Evolutionary conservation across 768 basidiomycete species (phyloP).

Genomic region (Tylopilus rubrobrunneus): DNA sequence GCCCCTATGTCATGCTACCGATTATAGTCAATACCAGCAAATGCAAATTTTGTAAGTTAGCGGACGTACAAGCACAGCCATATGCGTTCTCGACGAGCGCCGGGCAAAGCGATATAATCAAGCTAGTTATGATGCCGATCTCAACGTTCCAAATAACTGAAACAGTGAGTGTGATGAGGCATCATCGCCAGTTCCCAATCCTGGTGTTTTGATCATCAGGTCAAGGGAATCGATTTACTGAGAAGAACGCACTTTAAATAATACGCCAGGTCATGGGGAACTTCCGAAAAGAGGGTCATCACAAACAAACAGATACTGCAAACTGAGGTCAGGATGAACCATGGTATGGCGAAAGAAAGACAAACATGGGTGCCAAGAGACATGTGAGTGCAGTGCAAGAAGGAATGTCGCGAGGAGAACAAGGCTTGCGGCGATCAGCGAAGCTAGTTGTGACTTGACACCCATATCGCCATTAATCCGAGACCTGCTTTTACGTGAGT

Average conservation of each 20-base stretch:
- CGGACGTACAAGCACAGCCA: constrained; percentile 74
- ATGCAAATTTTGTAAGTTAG: neutral
- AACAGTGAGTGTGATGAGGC: constrained; percentile 79
- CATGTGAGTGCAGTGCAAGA: constrained; percentile 83
- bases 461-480: constrained; percentile 91
- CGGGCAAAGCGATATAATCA: constrained; percentile 85
- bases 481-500: constrained; percentile 39
- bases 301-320: constrained; percentile 80
- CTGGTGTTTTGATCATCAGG: constrained; percentile 22
- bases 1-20: constrained; percentile 47
- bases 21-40: constrained; percentile 10
- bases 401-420: constrained; percentile 85
- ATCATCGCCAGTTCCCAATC: constrained; percentile 86
- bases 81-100: constrained; percentile 81
- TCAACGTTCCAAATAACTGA: constrained; percentile 91
- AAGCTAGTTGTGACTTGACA: constrained; percentile 85
- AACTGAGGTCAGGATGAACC: constrained; percentile 3
- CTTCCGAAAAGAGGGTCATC: constrained; percentile 76
- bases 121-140: constrained; percentile 84
- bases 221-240: neutral
- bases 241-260: constrained; percentile 65
- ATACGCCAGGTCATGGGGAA: constrained; percentile 81
- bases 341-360: constrained; percentile 10
- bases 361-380: constrained; percentile 83
- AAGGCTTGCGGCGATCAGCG: constrained; percentile 67